Conservation (phyloP, 1,284 basidiomycete species). For the Athelia psychrophila region DNA sequence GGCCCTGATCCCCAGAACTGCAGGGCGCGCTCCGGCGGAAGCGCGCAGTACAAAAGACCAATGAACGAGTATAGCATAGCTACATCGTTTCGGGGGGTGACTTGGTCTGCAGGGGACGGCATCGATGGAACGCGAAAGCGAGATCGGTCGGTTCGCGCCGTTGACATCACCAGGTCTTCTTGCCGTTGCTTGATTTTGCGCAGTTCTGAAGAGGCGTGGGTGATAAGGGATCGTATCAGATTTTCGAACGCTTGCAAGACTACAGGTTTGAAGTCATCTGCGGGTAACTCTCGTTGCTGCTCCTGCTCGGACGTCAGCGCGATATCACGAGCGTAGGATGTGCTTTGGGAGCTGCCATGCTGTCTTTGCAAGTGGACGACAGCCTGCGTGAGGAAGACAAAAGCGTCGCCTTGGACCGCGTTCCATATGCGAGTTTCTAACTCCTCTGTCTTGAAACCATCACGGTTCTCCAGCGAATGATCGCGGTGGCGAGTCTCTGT, state of each 20-base stretch:
- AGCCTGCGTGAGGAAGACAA: constrained; percentile 66
- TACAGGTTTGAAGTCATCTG: constrained; percentile 62
- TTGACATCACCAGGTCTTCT: constrained; percentile 77
- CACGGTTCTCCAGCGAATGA: constrained; percentile 57
- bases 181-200: constrained; percentile 89
- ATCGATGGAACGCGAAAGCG: constrained; percentile 37
- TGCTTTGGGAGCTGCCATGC: constrained; percentile 35
- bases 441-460: constrained; percentile 73
- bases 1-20: constrained; percentile 82
- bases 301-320: constrained; percentile 43
- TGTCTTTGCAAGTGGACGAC: constrained; percentile 53
- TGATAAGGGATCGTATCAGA: constrained; percentile 73
- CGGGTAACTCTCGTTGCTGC: constrained; percentile 55
- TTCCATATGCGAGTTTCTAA: constrained; percentile 81
- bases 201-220: constrained; percentile 82
- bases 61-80: constrained; percentile 84
- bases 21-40: constrained; percentile 74
- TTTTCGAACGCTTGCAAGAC: constrained; percentile 70
- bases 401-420: constrained; percentile 80
- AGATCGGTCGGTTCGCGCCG: constrained; percentile 55
- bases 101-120: constrained; percentile 32
- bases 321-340: constrained; percentile 43
- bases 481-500: constrained; percentile 73
- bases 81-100: constrained; percentile 73
- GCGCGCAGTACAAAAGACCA: constrained; percentile 73